These are phyloP conservation scores for Phoma sp. DNA, from an alignment of 2,329 filamentous ascomycete genomes.

Conservation along the genomic window DNA sequence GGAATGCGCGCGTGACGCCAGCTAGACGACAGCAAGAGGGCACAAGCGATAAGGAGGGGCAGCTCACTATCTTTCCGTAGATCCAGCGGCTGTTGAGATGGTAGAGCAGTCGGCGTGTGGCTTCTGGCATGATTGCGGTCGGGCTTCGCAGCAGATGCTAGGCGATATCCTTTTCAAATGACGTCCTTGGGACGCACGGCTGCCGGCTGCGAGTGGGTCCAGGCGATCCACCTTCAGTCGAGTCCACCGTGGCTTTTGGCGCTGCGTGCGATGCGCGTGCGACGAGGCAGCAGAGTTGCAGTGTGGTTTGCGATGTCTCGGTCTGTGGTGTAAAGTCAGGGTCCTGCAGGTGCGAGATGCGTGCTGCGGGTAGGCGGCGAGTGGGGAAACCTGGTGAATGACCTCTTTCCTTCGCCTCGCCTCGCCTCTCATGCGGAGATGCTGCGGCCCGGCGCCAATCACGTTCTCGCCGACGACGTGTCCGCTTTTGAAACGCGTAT, in stretches of 20 bases:
- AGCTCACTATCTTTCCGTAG: conserved; percentile 72
- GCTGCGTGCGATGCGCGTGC: conserved; percentile 23
- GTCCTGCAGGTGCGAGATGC: conserved; percentile 22
- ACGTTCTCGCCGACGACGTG: conserved; percentile 2
- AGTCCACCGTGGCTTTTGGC: conserved; percentile 16
- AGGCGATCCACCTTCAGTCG: conserved; percentile 5
- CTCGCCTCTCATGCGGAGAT: conserved; percentile 18
- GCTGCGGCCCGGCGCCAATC: conserved; percentile 23
- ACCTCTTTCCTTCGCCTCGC: background rate
- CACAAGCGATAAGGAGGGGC: background rate
- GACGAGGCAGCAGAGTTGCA: conserved; percentile 12
- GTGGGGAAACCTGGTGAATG: conserved; percentile 18
- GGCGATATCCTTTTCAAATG: conserved; percentile 31
- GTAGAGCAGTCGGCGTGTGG: conserved; percentile 66
- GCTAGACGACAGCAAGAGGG: background rate
- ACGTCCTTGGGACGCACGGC: conserved; percentile 35
- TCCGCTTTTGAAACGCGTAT: conserved; percentile 1
- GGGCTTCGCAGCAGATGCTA: conserved; percentile 25
- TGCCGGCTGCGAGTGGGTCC: conserved; percentile 14
- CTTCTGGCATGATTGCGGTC: conserved; percentile 45
- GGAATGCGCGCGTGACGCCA: conserved; percentile 5
- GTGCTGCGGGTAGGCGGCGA: conserved; percentile 20
- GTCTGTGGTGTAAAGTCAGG: conserved; percentile 18
- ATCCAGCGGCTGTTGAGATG: conserved; percentile 75
- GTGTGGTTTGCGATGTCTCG: conserved; percentile 9